Evolutionary conservation across 176 grass and related monocot genomes (phyloP).

Genomic region (Rhynchospora tenuis): DNA sequence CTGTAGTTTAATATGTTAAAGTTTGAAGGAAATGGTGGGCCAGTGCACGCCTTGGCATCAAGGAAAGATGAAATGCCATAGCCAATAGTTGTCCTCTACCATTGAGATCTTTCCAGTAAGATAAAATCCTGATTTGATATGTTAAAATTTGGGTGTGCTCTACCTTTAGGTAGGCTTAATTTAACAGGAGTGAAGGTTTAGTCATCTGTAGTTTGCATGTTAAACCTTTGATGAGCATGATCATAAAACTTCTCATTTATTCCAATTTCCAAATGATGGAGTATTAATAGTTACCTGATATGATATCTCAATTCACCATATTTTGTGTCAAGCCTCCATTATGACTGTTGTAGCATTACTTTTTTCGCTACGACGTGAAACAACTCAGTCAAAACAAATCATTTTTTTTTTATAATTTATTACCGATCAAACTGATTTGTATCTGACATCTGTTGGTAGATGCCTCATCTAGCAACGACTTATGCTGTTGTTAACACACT

Average conservation of each 20-base stretch:
- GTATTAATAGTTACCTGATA: neutral
- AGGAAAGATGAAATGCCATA: too few species aligned
- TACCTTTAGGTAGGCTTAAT: neutral
- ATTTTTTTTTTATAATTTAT: too few species aligned
- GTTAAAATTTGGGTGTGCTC: neutral
- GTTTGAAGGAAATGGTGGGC: too few species aligned
- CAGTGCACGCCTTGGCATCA: too few species aligned
- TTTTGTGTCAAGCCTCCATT: neutral
- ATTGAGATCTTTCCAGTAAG: neutral
- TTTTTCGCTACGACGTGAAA: too few species aligned
- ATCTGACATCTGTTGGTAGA: conserved; percentile 27
- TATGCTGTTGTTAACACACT: conserved; percentile 94
- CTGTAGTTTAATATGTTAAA: too few species aligned
- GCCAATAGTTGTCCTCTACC: too few species aligned
- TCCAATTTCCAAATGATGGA: neutral
- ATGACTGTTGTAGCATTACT: neutral
- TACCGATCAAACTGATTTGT: conserved; percentile 20
- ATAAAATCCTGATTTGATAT: neutral
- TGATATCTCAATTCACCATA: neutral
- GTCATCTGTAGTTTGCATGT: too few species aligned
- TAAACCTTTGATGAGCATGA: neutral
- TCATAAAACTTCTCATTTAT: neutral
- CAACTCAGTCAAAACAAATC: too few species aligned
- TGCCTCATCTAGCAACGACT: conserved; percentile 96
- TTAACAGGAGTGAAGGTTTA: too few species aligned